A percentile compares a stretch with the other conserved stretches of the same genome.
These are phyloP conservation scores for Tetratostichococcus sp. DNA, from an alignment of 139 green algal species.

Conservation along the genomic window DNA sequence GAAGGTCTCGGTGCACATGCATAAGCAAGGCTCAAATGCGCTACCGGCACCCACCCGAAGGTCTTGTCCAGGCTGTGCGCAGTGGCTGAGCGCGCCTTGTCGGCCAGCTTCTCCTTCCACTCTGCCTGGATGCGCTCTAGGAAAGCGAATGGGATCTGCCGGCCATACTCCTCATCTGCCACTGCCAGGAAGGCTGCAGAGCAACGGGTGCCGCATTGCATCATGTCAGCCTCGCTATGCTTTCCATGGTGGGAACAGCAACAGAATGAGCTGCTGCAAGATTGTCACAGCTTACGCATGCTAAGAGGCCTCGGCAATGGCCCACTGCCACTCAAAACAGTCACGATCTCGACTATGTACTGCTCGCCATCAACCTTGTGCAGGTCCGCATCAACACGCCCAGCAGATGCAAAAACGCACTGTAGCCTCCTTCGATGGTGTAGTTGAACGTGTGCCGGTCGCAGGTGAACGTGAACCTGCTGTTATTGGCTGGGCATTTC, in stretches of 20 bases:
- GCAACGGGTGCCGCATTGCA: no score
- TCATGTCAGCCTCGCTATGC: no score
- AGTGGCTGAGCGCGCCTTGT: slow-evolving; percentile 55
- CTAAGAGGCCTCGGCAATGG: no score
- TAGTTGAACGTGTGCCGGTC: slow-evolving; percentile 88
- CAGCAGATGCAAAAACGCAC: slow-evolving; percentile 42
- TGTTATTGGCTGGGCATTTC: slow-evolving; percentile 41
- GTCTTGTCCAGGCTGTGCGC: slow-evolving; percentile 78
- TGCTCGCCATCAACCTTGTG: no score
- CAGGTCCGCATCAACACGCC: no score
- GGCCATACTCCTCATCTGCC: slow-evolving; percentile 83
- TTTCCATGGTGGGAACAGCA: no score
- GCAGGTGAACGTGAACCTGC: slow-evolving; percentile 59
- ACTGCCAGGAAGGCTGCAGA: slow-evolving; percentile 83
- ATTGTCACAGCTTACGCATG: no score
- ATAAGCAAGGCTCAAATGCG: no score
- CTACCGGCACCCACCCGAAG: slow-evolving; percentile 58
- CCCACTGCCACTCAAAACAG: no score
- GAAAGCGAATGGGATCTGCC: slow-evolving; percentile 93
- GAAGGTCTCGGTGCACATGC: not conserved
- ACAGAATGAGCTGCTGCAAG: not conserved
- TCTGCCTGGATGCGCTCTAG: slow-evolving; percentile 75
- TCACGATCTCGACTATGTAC: no score
- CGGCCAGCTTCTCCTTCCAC: slow-evolving; percentile 65
- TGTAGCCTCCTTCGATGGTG: slow-evolving; percentile 65